Base-by-base conservation (phyloP, 2,329 filamentous ascomycete species). In the Stagonosporopsis vannaccii region DNA sequence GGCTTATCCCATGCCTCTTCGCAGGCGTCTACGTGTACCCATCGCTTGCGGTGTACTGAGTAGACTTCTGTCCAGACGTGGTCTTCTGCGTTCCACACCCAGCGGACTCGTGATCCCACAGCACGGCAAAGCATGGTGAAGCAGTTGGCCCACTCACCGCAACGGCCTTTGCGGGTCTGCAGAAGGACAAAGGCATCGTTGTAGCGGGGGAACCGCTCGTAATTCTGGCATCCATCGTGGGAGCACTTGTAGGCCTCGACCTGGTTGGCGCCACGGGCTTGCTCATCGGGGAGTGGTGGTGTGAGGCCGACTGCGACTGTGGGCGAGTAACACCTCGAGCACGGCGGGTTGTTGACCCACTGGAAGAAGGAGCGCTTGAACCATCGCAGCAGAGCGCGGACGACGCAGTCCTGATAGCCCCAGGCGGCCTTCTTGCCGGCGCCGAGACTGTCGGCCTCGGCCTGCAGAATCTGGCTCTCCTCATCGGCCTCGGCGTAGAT, bases 31-130 rank as follows among this genome's bases (percentile, higher is more conserved):
- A 97, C 92, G 66, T 98, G 94, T n/a, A 98, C 84, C 95, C 95
- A 99, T 73, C 92, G 87, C 75, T 90, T 88, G 71, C 94, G 90
- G 77, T 97, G 92, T 61, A 95, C 91, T 2, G 93, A 97, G 79
- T 97, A 99, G 13, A 98, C 90, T 70, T 98, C 95, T 1, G 93
- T 97, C 95, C 95, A 99, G 23, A 97, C 91, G 71, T 97, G 91
- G 75, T 98, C 95, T 77, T 98, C 95, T 26, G 90, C 89, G 67
- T 98, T 98, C 95, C 95, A 99, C 11, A 99, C 90, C 95, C 95
- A 99, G 70, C 95, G 87, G 22, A 97, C 92, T 59, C 94, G 86
- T 58, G 90, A 91, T 45, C 94, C 94, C 13, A 98, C 87, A 4
- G 95, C 95, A 58, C 94, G 87, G 81, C 94, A 98, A 48, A 99